Evolutionary conservation across 2,329 filamentous ascomycete genomes (phyloP).

Genomic region (Cladophialophora carrionii): DNA sequence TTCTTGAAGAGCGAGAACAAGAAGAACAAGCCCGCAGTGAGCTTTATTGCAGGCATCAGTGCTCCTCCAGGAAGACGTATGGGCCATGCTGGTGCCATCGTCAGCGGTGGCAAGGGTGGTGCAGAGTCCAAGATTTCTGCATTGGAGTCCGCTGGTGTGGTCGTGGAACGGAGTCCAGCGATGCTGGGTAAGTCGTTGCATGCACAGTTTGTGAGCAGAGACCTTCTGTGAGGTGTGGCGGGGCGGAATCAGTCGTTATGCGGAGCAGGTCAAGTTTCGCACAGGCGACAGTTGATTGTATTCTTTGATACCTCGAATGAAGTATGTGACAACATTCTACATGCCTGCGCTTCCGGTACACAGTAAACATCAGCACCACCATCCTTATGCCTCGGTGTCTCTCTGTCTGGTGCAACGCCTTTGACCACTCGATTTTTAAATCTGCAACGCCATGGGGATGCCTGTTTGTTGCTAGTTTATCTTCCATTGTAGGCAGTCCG

Average conservation of each 20-base stretch:
- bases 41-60: constrained; percentile 98
- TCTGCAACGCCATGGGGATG: constrained; percentile 4
- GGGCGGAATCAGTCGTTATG: constrained; percentile 6
- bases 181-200: constrained; percentile 90
- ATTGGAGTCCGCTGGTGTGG: constrained; percentile 87
- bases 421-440: neutral
- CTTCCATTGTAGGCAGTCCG: constrained; percentile 40
- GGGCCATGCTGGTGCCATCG: constrained; percentile 98
- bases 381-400: neutral
- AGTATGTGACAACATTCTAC: constrained; percentile 28
- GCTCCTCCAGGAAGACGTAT: constrained; percentile 94
- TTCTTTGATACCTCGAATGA: constrained; percentile 19
- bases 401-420: neutral
- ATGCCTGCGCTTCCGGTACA: constrained; percentile 16
- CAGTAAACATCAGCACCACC: neutral
- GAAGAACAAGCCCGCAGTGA: constrained; percentile 91
- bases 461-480: neutral
- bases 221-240: constrained; percentile 71
- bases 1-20: constrained; percentile 93
- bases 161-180: constrained; percentile 94
- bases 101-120: constrained; percentile 95
- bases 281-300: constrained; percentile 16
- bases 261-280: neutral
- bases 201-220: constrained; percentile 92
- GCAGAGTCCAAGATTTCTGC: constrained; percentile 98